phyloP scores from a whole-genome alignment of 805 yeast species.

The Maudiozyma turicensis region DNA sequence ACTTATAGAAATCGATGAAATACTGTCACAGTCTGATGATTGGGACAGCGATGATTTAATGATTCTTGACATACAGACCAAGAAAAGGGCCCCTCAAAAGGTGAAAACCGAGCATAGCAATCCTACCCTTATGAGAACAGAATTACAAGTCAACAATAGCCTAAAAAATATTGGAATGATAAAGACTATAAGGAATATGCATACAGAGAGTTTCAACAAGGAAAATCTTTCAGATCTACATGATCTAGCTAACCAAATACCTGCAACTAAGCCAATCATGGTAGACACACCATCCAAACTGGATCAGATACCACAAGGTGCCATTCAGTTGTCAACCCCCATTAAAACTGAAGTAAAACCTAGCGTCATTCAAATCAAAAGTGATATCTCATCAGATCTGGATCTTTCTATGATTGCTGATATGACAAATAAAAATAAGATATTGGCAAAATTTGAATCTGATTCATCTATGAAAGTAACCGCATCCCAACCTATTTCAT shows the following conservation, averaged over 20 bases:
- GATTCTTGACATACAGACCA: not conserved
- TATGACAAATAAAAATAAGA: not conserved
- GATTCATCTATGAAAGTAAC: not conserved
- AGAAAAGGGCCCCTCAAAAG: not conserved
- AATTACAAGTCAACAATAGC: no score
- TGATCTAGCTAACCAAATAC: not conserved
- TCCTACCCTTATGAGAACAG: no score
- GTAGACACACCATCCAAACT: not conserved
- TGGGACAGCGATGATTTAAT: constrained; percentile 4
- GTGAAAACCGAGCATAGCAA: not conserved
- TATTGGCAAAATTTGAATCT: not conserved
- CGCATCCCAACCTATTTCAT: not conserved
- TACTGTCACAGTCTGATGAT: constrained; percentile 13
- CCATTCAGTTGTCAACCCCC: not conserved
- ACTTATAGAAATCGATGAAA: constrained; percentile 2
- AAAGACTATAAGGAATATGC: no score
- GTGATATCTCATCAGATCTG: not conserved
- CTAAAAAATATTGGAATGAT: no score
- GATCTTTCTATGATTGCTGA: not conserved
- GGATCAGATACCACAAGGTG: not conserved
- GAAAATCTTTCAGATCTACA: not conserved
- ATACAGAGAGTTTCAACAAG: not conserved
- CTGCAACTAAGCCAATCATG: not conserved
- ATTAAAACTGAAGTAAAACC: not conserved
- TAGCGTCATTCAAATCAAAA: not conserved